Percentiles rank a stretch among this genome's conserved stretches.
Evolutionary conservation across 2,329 filamentous ascomycete species (phyloP).

Genomic region (Pyricularia pennisetigena): DNA sequence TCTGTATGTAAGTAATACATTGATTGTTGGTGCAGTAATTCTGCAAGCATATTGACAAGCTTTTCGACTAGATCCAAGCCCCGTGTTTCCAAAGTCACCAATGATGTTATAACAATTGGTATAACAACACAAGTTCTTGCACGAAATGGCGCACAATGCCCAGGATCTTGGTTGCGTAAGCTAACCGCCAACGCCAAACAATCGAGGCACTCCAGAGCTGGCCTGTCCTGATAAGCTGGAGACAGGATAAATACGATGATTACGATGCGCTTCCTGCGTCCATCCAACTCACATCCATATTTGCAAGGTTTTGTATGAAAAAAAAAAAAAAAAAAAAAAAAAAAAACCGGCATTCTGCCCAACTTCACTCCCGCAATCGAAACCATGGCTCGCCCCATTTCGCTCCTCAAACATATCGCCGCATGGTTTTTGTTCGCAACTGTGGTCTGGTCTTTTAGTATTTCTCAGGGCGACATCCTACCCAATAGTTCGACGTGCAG

Average conservation of each 20-base stretch:
- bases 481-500: no score
- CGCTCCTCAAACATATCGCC: neutral
- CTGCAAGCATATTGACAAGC: neutral
- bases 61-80: neutral
- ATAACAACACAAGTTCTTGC: neutral
- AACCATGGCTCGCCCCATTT: neutral
- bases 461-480: neutral
- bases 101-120: neutral
- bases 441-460: neutral
- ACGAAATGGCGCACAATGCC: neutral
- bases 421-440: neutral
- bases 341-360: neutral
- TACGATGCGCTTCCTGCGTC: neutral
- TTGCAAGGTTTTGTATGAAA: neutral
- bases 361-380: neutral
- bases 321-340: neutral
- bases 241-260: neutral
- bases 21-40: neutral
- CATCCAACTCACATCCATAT: neutral
- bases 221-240: neutral
- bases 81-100: neutral
- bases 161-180: neutral
- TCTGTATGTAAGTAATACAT: no score
- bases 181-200: neutral
- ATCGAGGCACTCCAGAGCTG: neutral